These are phyloP conservation scores for Cutaneotrichosporon sp. DNA, from an alignment of 1,284 basidiomycete genomes.

Conservation along the genomic window DNA sequence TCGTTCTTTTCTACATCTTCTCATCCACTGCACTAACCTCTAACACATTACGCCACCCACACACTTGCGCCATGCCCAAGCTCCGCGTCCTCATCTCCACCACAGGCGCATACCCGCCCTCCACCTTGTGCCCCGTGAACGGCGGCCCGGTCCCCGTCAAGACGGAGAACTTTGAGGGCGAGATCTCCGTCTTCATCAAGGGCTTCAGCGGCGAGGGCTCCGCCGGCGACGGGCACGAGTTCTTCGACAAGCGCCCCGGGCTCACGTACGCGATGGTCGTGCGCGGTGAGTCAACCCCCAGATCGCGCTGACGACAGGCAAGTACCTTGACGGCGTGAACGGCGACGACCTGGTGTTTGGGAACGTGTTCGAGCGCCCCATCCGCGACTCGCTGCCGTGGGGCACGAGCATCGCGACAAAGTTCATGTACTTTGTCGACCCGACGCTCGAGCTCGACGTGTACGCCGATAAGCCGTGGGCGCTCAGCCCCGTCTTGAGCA, in stretches of 20 bases:
- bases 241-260: slow-evolving; percentile 58
- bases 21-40: too few species aligned
- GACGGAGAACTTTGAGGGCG: slow-evolving; percentile 71
- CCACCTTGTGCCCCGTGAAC: slow-evolving; percentile 68
- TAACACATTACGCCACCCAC: too few species aligned
- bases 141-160: slow-evolving; percentile 60
- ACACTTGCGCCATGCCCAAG: slow-evolving; percentile 45
- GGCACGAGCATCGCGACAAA: slow-evolving; percentile 76
- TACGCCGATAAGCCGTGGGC: slow-evolving; percentile 80
- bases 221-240: slow-evolving; percentile 59
- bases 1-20: too few species aligned
- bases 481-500: slow-evolving; percentile 78
- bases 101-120: slow-evolving; percentile 44
- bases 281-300: too few species aligned
- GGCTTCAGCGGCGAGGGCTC: slow-evolving; percentile 64
- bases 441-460: slow-evolving; percentile 79
- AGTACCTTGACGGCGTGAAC: slow-evolving; percentile 66
- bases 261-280: slow-evolving; percentile 86
- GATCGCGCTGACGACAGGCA: too few species aligned
- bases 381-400: slow-evolving; percentile 72
- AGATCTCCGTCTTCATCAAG: slow-evolving; percentile 71
- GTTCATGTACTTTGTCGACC: slow-evolving; percentile 84
- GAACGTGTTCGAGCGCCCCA: slow-evolving; percentile 62
- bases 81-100: slow-evolving; percentile 45
- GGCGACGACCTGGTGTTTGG: slow-evolving; percentile 85